phyloP scores from a whole-genome alignment of 2,329 filamentous ascomycete species.

The Xylariaceae sp. region DNA sequence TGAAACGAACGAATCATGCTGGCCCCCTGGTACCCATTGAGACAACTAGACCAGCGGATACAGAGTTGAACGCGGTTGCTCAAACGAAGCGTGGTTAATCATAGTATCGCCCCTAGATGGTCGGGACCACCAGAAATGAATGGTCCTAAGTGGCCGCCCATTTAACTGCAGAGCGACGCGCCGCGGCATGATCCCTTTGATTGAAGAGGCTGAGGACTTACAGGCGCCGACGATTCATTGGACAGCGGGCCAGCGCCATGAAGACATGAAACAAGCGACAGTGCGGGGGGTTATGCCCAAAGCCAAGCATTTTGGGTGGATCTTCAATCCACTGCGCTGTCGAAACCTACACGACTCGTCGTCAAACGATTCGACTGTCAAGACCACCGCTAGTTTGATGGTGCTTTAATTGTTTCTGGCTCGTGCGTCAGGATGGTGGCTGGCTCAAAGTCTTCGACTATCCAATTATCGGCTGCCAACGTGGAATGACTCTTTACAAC shows the following conservation, averaged over 20 bases:
- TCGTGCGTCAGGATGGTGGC: too few species aligned
- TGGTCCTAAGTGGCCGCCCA: conserved; percentile 25
- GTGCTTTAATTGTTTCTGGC: too few species aligned
- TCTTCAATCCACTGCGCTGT: conserved; percentile 1
- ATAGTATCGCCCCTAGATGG: conserved; percentile 25
- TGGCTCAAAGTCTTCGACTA: conserved; percentile 7
- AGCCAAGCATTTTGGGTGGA: conserved; percentile 16
- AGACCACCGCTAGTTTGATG: too few species aligned
- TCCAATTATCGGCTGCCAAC: conserved; percentile 20
- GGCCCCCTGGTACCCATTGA: conserved; percentile 14
- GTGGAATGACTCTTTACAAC: conserved; percentile 13
- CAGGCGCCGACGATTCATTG: conserved; percentile 26
- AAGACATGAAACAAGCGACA: conserved; percentile 31
- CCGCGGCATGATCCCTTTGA: conserved; percentile 26
- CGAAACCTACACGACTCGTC: conserved; percentile 11
- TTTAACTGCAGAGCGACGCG: conserved; percentile 25
- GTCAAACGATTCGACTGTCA: conserved; percentile 5
- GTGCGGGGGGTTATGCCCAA: conserved; percentile 16
- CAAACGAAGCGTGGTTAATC: conserved; percentile 20
- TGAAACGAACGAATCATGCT: conserved; percentile 10
- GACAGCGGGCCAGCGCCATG: conserved; percentile 22
- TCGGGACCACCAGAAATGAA: conserved; percentile 21
- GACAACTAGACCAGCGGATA: conserved; percentile 16
- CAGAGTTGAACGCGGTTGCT: conserved; percentile 17
- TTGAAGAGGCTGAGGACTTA: conserved; percentile 18